Percentiles rank a stretch among this genome's conserved stretches.
Conservation (phyloP, 2,329 filamentous ascomycete species). For the Monilinia vaccinii-corymbosi region DNA sequence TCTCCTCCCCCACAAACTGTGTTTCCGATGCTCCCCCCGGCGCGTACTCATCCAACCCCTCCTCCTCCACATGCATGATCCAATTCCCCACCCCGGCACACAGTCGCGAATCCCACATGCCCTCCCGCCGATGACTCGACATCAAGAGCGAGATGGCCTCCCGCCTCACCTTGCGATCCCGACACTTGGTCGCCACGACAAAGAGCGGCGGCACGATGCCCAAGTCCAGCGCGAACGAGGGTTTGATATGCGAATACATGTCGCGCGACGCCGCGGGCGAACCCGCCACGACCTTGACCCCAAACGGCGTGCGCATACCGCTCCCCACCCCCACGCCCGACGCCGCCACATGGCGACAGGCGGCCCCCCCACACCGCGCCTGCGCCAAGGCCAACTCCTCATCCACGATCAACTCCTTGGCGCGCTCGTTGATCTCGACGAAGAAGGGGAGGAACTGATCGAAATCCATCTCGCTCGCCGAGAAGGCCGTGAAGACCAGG, state of each 20-base stretch:
- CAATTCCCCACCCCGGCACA: slow-evolving; percentile 19
- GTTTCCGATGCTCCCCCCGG: slow-evolving; percentile 48
- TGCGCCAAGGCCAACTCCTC: slow-evolving; percentile 22
- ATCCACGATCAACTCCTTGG: slow-evolving; percentile 44
- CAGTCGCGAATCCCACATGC: slow-evolving; percentile 28
- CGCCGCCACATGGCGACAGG: slow-evolving; percentile 23
- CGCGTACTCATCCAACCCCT: slow-evolving; percentile 31
- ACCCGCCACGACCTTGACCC: background rate
- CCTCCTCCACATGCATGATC: slow-evolving; percentile 32
- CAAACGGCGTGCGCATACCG: background rate
- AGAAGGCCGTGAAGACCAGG: slow-evolving; percentile 52
- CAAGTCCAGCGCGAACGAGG: slow-evolving; percentile 32
- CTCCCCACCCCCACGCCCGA: background rate
- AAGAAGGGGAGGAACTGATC: slow-evolving; percentile 46
- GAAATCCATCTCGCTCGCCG: slow-evolving; percentile 48
- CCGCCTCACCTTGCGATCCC: slow-evolving; percentile 20
- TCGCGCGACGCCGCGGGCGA: background rate
- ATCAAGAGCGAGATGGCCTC: slow-evolving; percentile 24
- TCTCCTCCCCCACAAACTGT: slow-evolving; percentile 18
- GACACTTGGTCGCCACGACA: slow-evolving; percentile 26
- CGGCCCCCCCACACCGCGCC: slow-evolving; percentile 14
- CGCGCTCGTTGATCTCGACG: slow-evolving; percentile 46
- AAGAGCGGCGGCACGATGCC: slow-evolving; percentile 28
- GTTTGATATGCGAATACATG: slow-evolving; percentile 29
- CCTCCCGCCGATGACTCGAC: slow-evolving; percentile 23